A percentile compares a stretch with the other conserved stretches of the same genome.
Evolutionary conservation across 306 rosid species (phyloP).

Genomic region (Vigna hirtella): DNA sequence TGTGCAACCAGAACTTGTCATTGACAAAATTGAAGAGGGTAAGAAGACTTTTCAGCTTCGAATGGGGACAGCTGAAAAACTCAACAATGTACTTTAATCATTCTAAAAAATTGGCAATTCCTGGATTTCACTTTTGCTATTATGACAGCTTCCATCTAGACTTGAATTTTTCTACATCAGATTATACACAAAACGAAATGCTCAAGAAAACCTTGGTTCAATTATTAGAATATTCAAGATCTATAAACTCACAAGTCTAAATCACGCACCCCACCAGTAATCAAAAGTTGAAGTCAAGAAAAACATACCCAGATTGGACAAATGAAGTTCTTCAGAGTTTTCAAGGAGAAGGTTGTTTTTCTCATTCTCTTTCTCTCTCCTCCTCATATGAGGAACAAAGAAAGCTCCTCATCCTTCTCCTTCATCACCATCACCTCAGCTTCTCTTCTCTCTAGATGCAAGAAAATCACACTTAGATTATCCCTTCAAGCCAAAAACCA

Average conservation of each 20-base stretch:
- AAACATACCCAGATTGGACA: constrained; percentile 56
- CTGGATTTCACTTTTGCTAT: constrained; percentile 1
- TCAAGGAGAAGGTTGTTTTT: constrained; percentile 54
- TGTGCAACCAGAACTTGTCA: constrained; percentile 1
- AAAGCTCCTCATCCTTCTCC: constrained; percentile 78
- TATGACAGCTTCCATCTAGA: constrained; percentile 1
- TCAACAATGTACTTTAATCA: constrained; percentile 32
- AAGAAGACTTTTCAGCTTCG: neutral
- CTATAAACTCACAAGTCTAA: too few species aligned
- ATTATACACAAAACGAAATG: constrained; percentile 3
- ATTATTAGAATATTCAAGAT: too few species aligned
- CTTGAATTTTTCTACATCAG: constrained; percentile 5
- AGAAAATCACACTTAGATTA: constrained; percentile 39
- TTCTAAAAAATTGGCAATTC: constrained; percentile 22
- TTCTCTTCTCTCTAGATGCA: constrained; percentile 35
- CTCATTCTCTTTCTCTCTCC: constrained; percentile 82
- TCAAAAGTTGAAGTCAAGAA: neutral
- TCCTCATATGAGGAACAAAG: constrained; percentile 81
- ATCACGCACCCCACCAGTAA: too few species aligned
- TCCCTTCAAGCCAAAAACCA: constrained; percentile 42
- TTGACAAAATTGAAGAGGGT: neutral
- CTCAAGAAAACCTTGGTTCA: neutral
- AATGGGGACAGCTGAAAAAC: constrained; percentile 39
- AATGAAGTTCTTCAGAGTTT: constrained; percentile 65
- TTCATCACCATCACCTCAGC: constrained; percentile 66